These are phyloP conservation scores for Leishmania braziliensis DNA, from an alignment of 208 protist species.

Conservation along the genomic window DNA sequence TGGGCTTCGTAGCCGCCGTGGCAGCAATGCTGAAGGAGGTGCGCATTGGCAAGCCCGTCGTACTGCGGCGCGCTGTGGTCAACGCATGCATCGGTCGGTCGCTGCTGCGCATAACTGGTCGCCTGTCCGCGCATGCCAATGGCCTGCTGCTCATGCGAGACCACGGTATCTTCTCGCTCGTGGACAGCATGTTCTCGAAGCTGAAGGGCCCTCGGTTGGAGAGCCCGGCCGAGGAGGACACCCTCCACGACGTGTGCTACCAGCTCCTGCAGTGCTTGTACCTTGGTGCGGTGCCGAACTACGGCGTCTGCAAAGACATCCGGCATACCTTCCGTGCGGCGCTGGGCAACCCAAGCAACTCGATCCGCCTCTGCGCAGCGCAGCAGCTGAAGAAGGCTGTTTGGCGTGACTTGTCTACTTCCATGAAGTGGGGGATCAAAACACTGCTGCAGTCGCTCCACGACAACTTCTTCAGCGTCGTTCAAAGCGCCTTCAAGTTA, in stretches of 20 bases:
- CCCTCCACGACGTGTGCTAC: conserved; percentile 78
- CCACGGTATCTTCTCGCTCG: conserved; percentile 60
- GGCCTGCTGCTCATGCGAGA: conserved; percentile 83
- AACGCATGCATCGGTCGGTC: conserved; percentile 65
- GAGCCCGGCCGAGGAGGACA: conserved; percentile 38
- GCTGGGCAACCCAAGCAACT: conserved; percentile 57
- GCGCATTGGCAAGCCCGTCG: conserved; percentile 42
- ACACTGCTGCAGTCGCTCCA: conserved; percentile 77
- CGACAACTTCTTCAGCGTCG: conserved; percentile 76
- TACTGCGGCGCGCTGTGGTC: conserved; percentile 57
- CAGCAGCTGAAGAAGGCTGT: conserved; percentile 76
- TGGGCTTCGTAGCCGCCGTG: conserved; percentile 55
- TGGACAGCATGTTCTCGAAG: conserved; percentile 74
- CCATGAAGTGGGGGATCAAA: conserved; percentile 89
- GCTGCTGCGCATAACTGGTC: conserved; percentile 80
- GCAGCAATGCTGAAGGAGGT: conserved; percentile 73
- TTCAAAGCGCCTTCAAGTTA: conserved; percentile 82
- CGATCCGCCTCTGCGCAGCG: conserved; percentile 80
- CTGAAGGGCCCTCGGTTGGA: conserved; percentile 59
- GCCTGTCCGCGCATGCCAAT: conserved; percentile 75
- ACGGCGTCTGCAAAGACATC: conserved; percentile 90
- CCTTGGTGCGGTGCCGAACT: conserved; percentile 87
- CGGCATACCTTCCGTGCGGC: conserved; percentile 69
- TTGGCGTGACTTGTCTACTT: conserved; percentile 85
- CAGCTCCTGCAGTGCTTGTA: conserved; percentile 76